Conservation (phyloP, 2,329 filamentous ascomycete genomes). For the Cladosporium sp. region DNA sequence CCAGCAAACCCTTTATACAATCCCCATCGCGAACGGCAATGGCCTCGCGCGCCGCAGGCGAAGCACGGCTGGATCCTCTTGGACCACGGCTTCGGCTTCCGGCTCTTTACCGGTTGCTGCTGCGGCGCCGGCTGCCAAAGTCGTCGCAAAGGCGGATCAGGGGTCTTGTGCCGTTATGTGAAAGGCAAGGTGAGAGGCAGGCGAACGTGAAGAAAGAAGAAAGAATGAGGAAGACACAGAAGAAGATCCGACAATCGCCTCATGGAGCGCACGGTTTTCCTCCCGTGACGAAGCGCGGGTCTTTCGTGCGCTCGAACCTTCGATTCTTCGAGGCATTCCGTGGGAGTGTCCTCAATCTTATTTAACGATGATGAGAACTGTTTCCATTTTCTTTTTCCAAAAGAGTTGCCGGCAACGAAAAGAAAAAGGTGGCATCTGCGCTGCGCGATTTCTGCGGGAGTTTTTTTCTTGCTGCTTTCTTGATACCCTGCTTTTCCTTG, state of each 20-base stretch:
- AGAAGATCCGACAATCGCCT: constrained; percentile 12
- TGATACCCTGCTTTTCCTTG: background rate
- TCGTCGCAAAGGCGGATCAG: constrained; percentile 3
- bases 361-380: background rate
- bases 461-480: background rate
- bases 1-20: background rate
- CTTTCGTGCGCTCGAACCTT: constrained; percentile 23
- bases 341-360: background rate
- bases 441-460: too few species aligned
- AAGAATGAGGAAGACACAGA: background rate
- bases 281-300: constrained; percentile 22
- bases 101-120: background rate
- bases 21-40: background rate
- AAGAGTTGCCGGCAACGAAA: too few species aligned
- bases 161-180: constrained; percentile 11
- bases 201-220: too few species aligned
- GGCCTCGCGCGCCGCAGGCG: background rate
- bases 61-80: constrained; percentile 6
- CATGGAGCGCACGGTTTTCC: constrained; percentile 27
- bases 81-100: constrained; percentile 2
- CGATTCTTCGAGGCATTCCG: background rate
- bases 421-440: too few species aligned
- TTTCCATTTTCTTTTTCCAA: too few species aligned
- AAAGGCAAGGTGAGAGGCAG: background rate
- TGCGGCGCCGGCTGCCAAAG: constrained; percentile 5